Conservation (phyloP, 768 basidiomycete species). For the Russula sp. region DNA sequence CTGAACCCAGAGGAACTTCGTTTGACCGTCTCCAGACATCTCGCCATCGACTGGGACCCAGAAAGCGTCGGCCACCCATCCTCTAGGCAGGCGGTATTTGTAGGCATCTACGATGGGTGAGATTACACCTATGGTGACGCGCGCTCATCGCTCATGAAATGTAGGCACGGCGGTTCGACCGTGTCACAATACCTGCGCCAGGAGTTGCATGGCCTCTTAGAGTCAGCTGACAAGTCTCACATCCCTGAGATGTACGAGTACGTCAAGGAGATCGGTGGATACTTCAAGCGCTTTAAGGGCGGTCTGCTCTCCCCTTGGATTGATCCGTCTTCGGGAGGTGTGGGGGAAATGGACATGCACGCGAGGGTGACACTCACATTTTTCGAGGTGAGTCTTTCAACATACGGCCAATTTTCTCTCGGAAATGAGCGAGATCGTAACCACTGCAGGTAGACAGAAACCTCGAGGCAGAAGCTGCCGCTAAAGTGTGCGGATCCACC, state of each 20-base stretch:
- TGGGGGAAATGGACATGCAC: conserved; percentile 57
- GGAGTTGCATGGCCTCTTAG: conserved; percentile 80
- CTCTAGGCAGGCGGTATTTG: conserved; percentile 72
- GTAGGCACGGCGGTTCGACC: conserved; percentile 87
- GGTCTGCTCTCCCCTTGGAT: conserved; percentile 72
- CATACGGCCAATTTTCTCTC: neutral
- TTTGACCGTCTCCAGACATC: conserved; percentile 52
- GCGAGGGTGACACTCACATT: conserved; percentile 84
- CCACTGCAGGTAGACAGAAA: conserved; percentile 61
- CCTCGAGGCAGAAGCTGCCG: conserved; percentile 60
- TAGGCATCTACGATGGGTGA: conserved; percentile 91
- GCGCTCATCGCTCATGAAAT: conserved; percentile 1
- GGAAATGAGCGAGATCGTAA: conserved; percentile 2
- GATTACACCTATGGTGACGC: conserved; percentile 24
- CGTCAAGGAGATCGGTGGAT: conserved; percentile 78
- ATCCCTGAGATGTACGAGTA: conserved; percentile 73
- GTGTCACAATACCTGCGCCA: conserved; percentile 83
- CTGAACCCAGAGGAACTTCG: conserved; percentile 71
- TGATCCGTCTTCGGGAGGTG: conserved; percentile 24
- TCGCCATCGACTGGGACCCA: conserved; percentile 71
- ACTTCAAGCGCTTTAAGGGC: conserved; percentile 84
- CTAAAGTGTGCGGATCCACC: conserved; percentile 80
- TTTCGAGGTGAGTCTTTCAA: conserved; percentile 54
- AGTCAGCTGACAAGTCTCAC: conserved; percentile 62
- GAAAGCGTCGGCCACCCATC: conserved; percentile 45